phyloP scores from a whole-genome alignment of 306 rosid genomes.

The Inga leiocalycina region DNA sequence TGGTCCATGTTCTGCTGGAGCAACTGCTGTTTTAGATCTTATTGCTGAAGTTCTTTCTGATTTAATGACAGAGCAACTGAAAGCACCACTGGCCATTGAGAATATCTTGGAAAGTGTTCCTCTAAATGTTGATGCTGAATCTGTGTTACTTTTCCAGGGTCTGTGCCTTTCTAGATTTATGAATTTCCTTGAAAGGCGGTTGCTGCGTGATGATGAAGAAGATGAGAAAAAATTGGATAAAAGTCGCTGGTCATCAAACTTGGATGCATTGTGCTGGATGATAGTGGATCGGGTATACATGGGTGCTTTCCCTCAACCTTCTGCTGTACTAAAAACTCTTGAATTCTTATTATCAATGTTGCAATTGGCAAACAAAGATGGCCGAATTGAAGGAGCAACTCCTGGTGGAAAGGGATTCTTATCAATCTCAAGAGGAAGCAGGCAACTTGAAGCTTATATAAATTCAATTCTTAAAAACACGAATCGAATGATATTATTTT shows the following conservation, averaged over 20 bases:
- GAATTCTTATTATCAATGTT: constrained; percentile 97
- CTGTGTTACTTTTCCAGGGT: constrained; percentile 93
- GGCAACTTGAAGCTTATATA: constrained; percentile 94
- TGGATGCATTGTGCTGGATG: constrained; percentile 96
- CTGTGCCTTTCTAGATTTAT: constrained; percentile 89
- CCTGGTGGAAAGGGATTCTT: constrained; percentile 88
- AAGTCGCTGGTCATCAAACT: constrained; percentile 90
- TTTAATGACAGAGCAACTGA: constrained; percentile 86
- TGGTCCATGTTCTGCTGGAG: constrained; percentile 98
- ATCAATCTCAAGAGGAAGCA: constrained; percentile 87
- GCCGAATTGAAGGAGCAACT: constrained; percentile 94
- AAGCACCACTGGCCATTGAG: constrained; percentile 80
- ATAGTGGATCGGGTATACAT: constrained; percentile 94
- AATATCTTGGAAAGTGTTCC: constrained; percentile 90
- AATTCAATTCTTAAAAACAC: constrained; percentile 93
- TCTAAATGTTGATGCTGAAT: constrained; percentile 71
- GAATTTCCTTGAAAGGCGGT: constrained; percentile 96
- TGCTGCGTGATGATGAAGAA: constrained; percentile 98
- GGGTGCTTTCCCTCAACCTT: constrained; percentile 98
- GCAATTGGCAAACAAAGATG: constrained; percentile 97
- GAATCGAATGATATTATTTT: constrained; percentile 86
- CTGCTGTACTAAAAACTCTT: constrained; percentile 81
- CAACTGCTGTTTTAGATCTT: constrained; percentile 92
- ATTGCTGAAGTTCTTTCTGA: constrained; percentile 98
- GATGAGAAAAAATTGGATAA: constrained; percentile 93